Evolutionary conservation across 2,329 filamentous ascomycete species (phyloP).

Genomic region (Hortaea werneckii): DNA sequence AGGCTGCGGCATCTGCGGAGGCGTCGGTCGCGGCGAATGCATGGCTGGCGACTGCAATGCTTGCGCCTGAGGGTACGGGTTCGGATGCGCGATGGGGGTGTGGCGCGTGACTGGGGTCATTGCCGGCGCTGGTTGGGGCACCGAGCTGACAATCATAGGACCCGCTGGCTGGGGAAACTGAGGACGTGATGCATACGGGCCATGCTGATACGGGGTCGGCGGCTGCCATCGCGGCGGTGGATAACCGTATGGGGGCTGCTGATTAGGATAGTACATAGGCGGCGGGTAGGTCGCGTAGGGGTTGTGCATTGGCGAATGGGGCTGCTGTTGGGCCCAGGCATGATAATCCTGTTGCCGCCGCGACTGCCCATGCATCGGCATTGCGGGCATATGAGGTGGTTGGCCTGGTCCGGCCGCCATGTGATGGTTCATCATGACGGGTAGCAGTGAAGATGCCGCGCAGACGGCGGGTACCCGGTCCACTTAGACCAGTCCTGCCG

Average conservation of each 20-base stretch:
- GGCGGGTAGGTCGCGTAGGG: slow-evolving; percentile 11
- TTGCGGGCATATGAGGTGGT: slow-evolving; percentile 29
- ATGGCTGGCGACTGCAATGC: slow-evolving; percentile 32
- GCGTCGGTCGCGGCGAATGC: slow-evolving; percentile 21
- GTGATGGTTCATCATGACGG: slow-evolving; percentile 70
- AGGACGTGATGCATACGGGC: slow-evolving; percentile 27
- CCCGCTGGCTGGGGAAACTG: slow-evolving; percentile 23
- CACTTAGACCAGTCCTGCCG: slow-evolving; percentile 7
- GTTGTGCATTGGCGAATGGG: slow-evolving; percentile 23
- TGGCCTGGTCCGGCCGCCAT: slow-evolving; percentile 60
- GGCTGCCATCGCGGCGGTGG: slow-evolving; percentile 17
- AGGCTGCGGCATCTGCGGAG: slow-evolving; percentile 7
- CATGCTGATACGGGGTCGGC: slow-evolving; percentile 32
- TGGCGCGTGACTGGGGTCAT: background rate
- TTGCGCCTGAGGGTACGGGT: slow-evolving; percentile 28
- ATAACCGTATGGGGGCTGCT: slow-evolving; percentile 7
- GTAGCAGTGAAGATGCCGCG: slow-evolving; percentile 44
- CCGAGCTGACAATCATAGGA: slow-evolving; percentile 37
- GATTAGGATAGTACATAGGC: slow-evolving; percentile 12
- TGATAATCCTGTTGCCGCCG: slow-evolving; percentile 30
- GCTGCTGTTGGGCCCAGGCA: slow-evolving; percentile 25
- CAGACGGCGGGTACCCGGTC: slow-evolving; percentile 8
- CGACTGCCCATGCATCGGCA: slow-evolving; percentile 27
- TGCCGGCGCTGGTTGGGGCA: background rate
- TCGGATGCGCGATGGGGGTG: background rate